Base-by-base conservation (phyloP, 352 stramenopile species). In the Phytopythium montanum region DNA sequence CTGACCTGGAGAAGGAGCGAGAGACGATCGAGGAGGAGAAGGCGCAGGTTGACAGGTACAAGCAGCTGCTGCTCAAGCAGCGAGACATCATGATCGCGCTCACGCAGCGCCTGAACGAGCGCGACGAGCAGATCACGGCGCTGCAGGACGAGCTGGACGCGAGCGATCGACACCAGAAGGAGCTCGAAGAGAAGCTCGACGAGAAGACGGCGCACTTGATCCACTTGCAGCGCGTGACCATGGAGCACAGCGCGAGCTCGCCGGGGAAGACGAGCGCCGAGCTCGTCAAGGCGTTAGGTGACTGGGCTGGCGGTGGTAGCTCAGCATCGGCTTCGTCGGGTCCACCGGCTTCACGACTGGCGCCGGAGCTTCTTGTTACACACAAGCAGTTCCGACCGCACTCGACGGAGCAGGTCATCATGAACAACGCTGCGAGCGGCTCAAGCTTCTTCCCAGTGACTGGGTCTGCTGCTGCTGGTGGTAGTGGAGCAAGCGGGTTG, bases 61-160 rank as follows among this genome's bases (percentile, higher is more conserved):
- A 98, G 67, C 92, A 97, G 55, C 69, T 98, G 18, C 72, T 98
- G n/a, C 77, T 98, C 49, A 98, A 98, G 72, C 94, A 98, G 66
- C 80, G 94, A 3, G 95, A 98, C 65, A 98, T 98, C 39, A 98
- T 98, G 93, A 98, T 98, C 49, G 94, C 93, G 12, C 73, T 98
- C 29, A 98, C 95, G 19, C 94, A 98, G 66, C 74, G 95, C 0
- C 66, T 98, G 18, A 98, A 98, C 57, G 93, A 98, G 56, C 87
- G 95, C 10, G 95, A 98, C 61, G 95, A 98, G 57, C 93, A 98
- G 74, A 98, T 98, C 59, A 92, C 94, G 1, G 89, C 89, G n/a
- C 66, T 98, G 0, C 92, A 98, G 56, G 94, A 98, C 64, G 94
- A 98, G 59, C 64, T 98, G 14, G 95, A 98, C 56, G 91, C 90